Percentiles rank a stretch among this genome's conserved stretches.
phyloP scores from a whole-genome alignment of 2,329 filamentous ascomycete genomes.

The Botrytis porri region DNA sequence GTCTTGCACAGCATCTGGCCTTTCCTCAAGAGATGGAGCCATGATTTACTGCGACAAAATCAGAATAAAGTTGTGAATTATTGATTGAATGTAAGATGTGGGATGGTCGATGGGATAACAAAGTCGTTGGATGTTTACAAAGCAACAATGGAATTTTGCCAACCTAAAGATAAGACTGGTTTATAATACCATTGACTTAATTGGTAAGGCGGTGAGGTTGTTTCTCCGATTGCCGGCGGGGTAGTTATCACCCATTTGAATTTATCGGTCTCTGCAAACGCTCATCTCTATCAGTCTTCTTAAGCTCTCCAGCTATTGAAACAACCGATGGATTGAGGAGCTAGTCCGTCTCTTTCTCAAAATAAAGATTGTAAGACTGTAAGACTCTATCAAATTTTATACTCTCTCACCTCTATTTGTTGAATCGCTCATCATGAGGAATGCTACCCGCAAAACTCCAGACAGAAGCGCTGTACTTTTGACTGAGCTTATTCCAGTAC shows the following conservation, averaged over 20 bases:
- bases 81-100: not conserved
- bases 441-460: not conserved
- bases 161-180: not conserved
- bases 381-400: no score
- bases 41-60: conserved; percentile 46
- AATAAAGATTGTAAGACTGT: not conserved
- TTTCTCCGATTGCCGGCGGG: not conserved
- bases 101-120: not conserved
- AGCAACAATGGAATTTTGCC: conserved; percentile 10
- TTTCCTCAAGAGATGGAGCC: conserved; percentile 81
- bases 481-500: not conserved
- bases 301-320: not conserved
- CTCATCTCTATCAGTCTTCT: not conserved
- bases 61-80: not conserved
- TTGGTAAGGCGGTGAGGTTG: conserved; percentile 16
- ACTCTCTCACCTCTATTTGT: not conserved
- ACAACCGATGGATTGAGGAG: not conserved
- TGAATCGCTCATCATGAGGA: not conserved
- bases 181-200: conserved; percentile 10
- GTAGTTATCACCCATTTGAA: not conserved
- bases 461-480: not conserved
- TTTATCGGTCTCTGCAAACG: not conserved
- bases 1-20: conserved; percentile 62
- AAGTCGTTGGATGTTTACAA: conserved; percentile 16
- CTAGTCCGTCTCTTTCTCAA: not conserved